Evolutionary conservation across 148 eudicot species (phyloP).

Genomic region (Dysphania ambrosioides): DNA sequence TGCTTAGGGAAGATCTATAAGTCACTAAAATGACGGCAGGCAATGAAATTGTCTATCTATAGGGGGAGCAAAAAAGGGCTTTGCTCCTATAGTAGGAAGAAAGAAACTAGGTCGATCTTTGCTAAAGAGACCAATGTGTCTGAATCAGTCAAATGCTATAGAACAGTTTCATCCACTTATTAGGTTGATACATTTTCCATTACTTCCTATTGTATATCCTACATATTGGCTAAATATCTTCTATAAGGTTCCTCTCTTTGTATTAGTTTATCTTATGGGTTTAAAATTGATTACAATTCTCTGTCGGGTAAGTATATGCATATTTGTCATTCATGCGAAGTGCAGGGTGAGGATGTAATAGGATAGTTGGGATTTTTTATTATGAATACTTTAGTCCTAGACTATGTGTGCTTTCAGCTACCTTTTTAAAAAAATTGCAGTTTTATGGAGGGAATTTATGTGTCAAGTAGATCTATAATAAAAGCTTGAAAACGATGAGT

Average conservation of each 20-base stretch:
- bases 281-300: neutral
- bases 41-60: too few species aligned
- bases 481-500: too few species aligned
- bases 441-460: too few species aligned
- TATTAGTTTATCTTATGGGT: neutral
- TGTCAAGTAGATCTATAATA: too few species aligned
- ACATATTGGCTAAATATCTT: neutral
- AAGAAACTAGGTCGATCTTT: too few species aligned
- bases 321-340: neutral
- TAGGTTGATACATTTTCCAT: neutral
- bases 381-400: too few species aligned
- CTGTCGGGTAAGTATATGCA: neutral
- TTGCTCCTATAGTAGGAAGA: too few species aligned
- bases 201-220: neutral
- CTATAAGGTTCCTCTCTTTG: neutral
- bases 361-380: neutral
- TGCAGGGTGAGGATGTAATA: neutral
- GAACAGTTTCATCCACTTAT: neutral
- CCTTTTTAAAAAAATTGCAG: too few species aligned
- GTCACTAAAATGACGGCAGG: too few species aligned
- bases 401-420: too few species aligned
- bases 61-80: too few species aligned
- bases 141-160: neutral
- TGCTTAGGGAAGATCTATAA: too few species aligned
- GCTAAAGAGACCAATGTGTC: neutral